Evolutionary conservation across 371 early-diverging fungal species (phyloP).

Genomic region (Blastocladiella emersonii): DNA sequence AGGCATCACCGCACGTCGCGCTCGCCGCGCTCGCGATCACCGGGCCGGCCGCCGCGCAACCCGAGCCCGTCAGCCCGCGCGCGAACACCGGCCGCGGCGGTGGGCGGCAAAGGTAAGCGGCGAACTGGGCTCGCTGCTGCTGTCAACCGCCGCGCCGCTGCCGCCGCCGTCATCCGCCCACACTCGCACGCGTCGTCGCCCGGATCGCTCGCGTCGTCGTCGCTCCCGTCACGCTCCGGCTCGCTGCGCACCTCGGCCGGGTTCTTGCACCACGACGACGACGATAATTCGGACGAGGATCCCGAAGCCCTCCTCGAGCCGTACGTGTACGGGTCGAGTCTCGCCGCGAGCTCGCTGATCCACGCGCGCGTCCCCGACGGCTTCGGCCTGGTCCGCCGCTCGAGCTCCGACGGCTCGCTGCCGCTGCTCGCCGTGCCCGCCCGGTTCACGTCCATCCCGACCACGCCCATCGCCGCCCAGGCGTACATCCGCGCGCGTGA

Average conservation of each 20-base stretch:
- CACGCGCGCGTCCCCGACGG: neutral
- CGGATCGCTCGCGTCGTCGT: too few relatives aligned
- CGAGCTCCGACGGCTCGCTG: neutral
- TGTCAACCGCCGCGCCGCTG: too few relatives aligned
- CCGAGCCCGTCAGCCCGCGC: too few relatives aligned
- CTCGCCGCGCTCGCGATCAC: constrained; percentile 2
- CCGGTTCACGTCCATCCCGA: neutral
- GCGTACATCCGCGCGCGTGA: neutral
- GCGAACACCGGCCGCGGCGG: too few relatives aligned
- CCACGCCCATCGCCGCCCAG: neutral
- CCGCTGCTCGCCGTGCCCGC: neutral
- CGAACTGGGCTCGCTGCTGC: too few relatives aligned
- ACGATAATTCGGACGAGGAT: neutral
- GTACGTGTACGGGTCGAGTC: neutral
- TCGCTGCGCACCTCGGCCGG: too few relatives aligned
- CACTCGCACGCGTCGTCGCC: too few relatives aligned
- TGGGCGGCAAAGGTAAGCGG: too few relatives aligned
- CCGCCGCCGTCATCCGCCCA: too few relatives aligned
- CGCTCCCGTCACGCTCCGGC: too few relatives aligned
- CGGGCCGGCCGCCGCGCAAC: too few relatives aligned
- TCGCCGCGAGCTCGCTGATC: neutral
- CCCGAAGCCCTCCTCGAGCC: neutral
- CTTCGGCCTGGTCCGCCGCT: neutral
- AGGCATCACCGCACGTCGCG: constrained; percentile 13
- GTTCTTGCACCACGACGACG: too few relatives aligned